Conservation (phyloP, 2,329 filamentous ascomycete genomes). For the Fusarium illudens region DNA sequence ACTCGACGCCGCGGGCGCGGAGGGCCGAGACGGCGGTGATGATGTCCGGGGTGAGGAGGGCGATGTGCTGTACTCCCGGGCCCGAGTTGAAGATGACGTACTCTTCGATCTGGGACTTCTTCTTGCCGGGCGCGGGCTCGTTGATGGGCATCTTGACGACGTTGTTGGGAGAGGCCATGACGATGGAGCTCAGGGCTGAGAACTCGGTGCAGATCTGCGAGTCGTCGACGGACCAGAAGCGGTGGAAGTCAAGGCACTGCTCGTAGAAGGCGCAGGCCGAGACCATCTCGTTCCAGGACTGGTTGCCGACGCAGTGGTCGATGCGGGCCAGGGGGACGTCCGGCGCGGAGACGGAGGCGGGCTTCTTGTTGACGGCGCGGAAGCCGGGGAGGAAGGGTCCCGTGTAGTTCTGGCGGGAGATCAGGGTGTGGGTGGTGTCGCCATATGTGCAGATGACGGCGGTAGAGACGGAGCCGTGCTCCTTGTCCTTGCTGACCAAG, state of each 20-base stretch:
- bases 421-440: slow-evolving; percentile 92
- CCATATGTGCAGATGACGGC: slow-evolving; percentile 92
- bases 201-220: slow-evolving; percentile 92
- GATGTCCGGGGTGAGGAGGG: slow-evolving; percentile 83
- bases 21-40: slow-evolving; percentile 78
- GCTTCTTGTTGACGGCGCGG: slow-evolving; percentile 59
- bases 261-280: slow-evolving; percentile 79
- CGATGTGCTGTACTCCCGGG: slow-evolving; percentile 92
- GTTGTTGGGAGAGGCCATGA: slow-evolving; percentile 88
- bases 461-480: slow-evolving; percentile 72
- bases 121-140: slow-evolving; percentile 89
- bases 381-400: slow-evolving; percentile 88
- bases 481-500: slow-evolving; percentile 60
- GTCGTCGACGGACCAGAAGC: slow-evolving; percentile 98
- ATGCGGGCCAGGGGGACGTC: slow-evolving; percentile 75
- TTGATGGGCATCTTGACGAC: slow-evolving; percentile 98
- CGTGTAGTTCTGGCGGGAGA: slow-evolving; percentile 74
- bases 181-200: slow-evolving; percentile 85
- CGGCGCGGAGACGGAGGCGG: slow-evolving; percentile 61
- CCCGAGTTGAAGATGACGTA: slow-evolving; percentile 91
- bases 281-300: slow-evolving; percentile 91
- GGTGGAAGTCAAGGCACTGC: slow-evolving; percentile 88
- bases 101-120: slow-evolving; percentile 94
- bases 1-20: slow-evolving; percentile 88
- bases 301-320: slow-evolving; percentile 97